Base-by-base conservation (phyloP, 2,329 filamentous ascomycete genomes). In the Phaeosphaeria sp. region DNA sequence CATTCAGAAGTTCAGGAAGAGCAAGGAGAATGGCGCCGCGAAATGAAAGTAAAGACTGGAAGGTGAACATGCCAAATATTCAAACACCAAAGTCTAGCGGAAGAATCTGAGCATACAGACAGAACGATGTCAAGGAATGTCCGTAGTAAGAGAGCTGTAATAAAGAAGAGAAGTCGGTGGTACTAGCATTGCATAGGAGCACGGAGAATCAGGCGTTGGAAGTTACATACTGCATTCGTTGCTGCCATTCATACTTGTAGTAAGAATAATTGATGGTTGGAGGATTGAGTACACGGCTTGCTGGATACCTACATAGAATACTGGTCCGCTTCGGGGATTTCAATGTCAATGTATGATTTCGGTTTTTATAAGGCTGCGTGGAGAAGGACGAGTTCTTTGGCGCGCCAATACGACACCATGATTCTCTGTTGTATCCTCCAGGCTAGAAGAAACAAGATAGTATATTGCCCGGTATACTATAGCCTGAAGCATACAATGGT, bases 1-100 rank as follows among this genome's bases (percentile, higher is more conserved):
- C 75, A 84, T 97, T 64, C 84, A 86, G 66, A 95, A 92, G 78
- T 76, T 93, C 74, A 87, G 82, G 69, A 81, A 84, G 36, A 80
- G 82, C 59, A 87, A 88, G 70, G 80, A 80, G 43, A 76, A 77
- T 39, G 75, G 73, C 13, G 59, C 66, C 30, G 62, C 67, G n/a
- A 75, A 62, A 57, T 61, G 45, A 55, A 44, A 17, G 15, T 30
- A 7, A 36, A 13, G 30, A 13, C 30, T 7, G 11, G 8, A 36
- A 36, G 30, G 3, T 36, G 5, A 7, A 36, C 6, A n/a, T 44
- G 21, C 18, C 18, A 8, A 44, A n/a, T n/a, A n/a, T n/a, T n/a
- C n/a, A n/a, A n/a, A 43, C 18, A n/a, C 40, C n/a, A 20, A 18
- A 43, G 18, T 8, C 40, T 20, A 15, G 20, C 25, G 6, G 24